These are phyloP conservation scores for Fraxinus sp. DNA, from an alignment of 305 asterid species.

Conservation along the genomic window DNA sequence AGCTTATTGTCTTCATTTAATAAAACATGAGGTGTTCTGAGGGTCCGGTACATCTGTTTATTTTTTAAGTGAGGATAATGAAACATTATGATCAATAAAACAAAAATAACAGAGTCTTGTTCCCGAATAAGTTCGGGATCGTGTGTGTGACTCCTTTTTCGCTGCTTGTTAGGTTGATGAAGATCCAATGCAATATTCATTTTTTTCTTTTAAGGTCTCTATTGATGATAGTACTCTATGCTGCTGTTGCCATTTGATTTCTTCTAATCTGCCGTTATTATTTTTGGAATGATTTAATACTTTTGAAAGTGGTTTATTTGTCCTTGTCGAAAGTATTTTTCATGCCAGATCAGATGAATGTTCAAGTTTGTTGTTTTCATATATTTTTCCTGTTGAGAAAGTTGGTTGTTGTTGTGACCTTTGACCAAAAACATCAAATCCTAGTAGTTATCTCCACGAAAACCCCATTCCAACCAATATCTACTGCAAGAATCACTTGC, in stretches of 20 bases:
- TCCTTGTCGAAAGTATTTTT: background rate
- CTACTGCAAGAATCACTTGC: too few species aligned
- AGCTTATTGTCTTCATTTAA: background rate
- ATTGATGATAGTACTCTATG: background rate
- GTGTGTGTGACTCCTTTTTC: background rate
- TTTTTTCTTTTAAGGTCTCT: too few species aligned
- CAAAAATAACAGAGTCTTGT: background rate
- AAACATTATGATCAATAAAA: too few species aligned
- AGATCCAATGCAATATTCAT: too few species aligned
- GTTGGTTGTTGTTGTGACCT: background rate
- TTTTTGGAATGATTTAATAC: background rate
- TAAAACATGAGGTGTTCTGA: slow-evolving; percentile 15
- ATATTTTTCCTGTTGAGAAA: too few species aligned
- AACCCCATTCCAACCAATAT: background rate
- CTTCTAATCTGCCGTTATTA: background rate
- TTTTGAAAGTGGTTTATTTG: background rate
- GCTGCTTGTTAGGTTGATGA: background rate
- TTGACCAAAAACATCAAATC: background rate
- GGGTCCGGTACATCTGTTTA: slow-evolving; percentile 20
- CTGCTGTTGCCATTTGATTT: background rate
- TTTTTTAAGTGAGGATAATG: too few species aligned
- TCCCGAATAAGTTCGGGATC: background rate
- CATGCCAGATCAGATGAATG: too few species aligned
- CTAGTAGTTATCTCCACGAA: background rate
- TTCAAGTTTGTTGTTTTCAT: too few species aligned